Evolutionary conservation across 371 early-diverging fungal species (phyloP), one percentile per base, ranked within the genome.

Genomic region (Chytridium lagenaria): DNA sequence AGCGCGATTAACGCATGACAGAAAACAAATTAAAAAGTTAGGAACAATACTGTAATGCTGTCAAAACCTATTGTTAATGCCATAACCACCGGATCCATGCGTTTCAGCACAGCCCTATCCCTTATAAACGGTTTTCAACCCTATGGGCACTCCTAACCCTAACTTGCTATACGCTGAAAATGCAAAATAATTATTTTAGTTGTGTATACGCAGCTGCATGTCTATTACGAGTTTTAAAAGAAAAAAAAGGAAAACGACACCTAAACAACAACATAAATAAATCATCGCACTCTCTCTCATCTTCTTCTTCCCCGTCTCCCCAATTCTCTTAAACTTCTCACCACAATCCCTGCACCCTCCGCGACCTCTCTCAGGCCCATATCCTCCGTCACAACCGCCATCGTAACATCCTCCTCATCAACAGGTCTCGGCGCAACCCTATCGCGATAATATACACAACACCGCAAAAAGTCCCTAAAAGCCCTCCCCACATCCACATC

Each of bases 331-430:
- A 26, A 2, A 5, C 16, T 7, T n/a, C 19, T 5, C 2, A 40
- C 38, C 66, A 2, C 44, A 30, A 66, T 44, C 23, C 66, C 66
- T 3, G 40, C 30, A 15, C 2, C 66, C 39, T 2, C 22, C 5
- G 66, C 66, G 2, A 7, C 2, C 12, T 16, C 2, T 30, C n/a
- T 7, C 12, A 44, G 39, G 3, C 40, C 40, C 2, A 16, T n/a
- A 28, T 66, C 66, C 3, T 66, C 66, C 44, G 66, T 66, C 7
- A 66, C 66, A 5, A 66, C 10, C 22, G 49, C 66, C 15, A 66
- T 5, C 5, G 66, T 38, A 15, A 40, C 22, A 15, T 66, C 66
- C 2, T 44, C 66, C 10, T 28, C 37, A 40, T 44, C 44, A 38
- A 44, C 66, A 3, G 39, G 66, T 10, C 26, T 16, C 19, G 44